phyloP scores from a whole-genome alignment of 139 green algal species.

The Chlamydomonas schloesseri region DNA sequence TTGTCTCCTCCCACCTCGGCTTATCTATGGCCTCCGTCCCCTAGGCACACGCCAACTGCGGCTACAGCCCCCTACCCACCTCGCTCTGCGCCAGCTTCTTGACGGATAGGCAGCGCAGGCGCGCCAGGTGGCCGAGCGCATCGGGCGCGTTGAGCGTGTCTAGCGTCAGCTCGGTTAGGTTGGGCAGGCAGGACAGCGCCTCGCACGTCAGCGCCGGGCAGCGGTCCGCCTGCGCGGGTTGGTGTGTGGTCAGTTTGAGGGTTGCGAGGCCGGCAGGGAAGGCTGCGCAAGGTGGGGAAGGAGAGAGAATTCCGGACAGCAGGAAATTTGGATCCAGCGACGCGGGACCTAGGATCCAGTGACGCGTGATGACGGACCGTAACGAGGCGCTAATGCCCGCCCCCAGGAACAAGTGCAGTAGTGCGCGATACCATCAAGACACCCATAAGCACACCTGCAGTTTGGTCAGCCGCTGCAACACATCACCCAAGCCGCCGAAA shows the following conservation, averaged over 20 bases:
- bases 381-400: no score
- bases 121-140: background rate
- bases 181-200: conserved; percentile 14
- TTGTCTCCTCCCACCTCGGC: background rate
- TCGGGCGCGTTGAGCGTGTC: conserved; percentile 12
- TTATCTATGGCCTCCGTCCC: no score
- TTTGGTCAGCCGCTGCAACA: conserved; percentile 18
- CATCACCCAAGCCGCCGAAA: conserved; percentile 11
- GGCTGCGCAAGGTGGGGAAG: no score
- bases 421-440: no score
- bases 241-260: no score
- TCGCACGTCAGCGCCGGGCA: conserved; percentile 14
- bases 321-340: no score
- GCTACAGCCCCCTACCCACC: background rate
- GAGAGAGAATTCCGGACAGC: no score
- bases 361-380: no score
- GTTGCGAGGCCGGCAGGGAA: no score
- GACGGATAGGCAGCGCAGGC: conserved; percentile 32
- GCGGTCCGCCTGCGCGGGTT: conserved; percentile 5
- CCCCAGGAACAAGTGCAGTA: no score
- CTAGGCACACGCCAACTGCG: no score
- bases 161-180: conserved; percentile 37
- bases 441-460: conserved; percentile 34
- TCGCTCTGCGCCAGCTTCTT: conserved; percentile 27
- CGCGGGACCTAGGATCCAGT: no score